Conservation (phyloP, 371 early-diverging fungal genomes). For the Cokeromyces recurvatus region DNA sequence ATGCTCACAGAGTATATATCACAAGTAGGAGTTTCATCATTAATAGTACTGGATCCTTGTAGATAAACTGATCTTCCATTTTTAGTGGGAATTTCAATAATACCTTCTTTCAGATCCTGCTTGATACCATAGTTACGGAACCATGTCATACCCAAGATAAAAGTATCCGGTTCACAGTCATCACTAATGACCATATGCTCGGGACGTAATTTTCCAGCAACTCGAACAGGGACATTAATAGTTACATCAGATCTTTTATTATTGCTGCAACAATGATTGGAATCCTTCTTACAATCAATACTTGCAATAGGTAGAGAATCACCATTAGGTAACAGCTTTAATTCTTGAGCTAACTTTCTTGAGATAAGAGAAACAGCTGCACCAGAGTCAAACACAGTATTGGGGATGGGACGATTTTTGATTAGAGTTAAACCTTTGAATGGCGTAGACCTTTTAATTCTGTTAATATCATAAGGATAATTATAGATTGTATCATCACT, state of each 20-base stretch:
- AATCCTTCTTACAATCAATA: background rate
- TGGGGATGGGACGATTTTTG: background rate
- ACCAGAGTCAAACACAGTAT: background rate
- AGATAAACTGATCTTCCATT: background rate
- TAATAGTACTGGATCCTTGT: background rate
- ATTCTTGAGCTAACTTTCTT: background rate
- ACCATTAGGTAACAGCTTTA: background rate
- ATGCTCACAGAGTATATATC: too few species aligned
- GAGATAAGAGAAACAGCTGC: background rate
- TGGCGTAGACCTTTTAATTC: background rate
- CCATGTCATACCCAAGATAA: slow-evolving; percentile 11
- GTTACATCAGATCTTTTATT: background rate
- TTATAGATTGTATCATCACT: background rate
- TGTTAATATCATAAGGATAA: slow-evolving; percentile 1
- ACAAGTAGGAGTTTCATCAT: background rate
- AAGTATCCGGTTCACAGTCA: background rate
- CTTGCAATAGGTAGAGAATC: background rate
- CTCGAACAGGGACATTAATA: slow-evolving; percentile 2
- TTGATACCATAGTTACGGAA: background rate
- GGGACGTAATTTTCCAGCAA: slow-evolving; percentile 5
- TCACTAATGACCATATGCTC: slow-evolving; percentile 11
- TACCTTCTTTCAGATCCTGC: background rate
- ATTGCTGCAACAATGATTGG: background rate
- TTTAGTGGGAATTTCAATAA: background rate
- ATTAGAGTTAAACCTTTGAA: background rate